A percentile compares a stretch with the other conserved stretches of the same genome.
Evolutionary conservation across 2,329 filamentous ascomycete species (phyloP).

Genomic region (Penicillium sp.): DNA sequence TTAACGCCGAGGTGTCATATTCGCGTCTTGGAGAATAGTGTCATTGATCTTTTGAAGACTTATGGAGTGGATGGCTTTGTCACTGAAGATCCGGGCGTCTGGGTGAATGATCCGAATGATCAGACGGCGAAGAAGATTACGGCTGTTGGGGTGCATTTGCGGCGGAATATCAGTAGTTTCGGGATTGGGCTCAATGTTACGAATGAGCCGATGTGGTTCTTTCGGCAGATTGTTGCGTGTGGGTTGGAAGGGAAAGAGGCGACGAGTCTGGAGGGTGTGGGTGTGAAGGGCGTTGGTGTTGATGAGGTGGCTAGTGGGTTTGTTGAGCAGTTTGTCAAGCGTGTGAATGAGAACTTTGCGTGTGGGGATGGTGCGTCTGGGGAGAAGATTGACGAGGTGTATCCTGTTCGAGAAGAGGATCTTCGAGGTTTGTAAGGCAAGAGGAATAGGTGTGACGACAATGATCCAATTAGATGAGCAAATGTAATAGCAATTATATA

Average conservation of each 20-base stretch:
- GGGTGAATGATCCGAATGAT: slow-evolving; percentile 48
- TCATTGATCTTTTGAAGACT: slow-evolving; percentile 59
- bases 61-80: slow-evolving; percentile 61
- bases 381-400: slow-evolving; percentile 40
- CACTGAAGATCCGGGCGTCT: slow-evolving; percentile 78
- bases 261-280: slow-evolving; percentile 65
- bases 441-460: neutral
- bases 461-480: neutral
- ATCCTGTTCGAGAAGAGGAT: slow-evolving; percentile 36
- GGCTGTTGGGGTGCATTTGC: slow-evolving; percentile 84
- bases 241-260: slow-evolving; percentile 74
- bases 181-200: slow-evolving; percentile 66
- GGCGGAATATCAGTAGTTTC: slow-evolving; percentile 76
- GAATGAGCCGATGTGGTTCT: slow-evolving; percentile 60
- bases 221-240: slow-evolving; percentile 77
- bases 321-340: slow-evolving; percentile 38
- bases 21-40: slow-evolving; percentile 68
- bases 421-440: neutral
- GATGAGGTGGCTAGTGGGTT: slow-evolving; percentile 40
- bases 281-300: slow-evolving; percentile 26
- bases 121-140: slow-evolving; percentile 64
- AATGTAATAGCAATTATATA: slow-evolving; percentile 11
- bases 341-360: slow-evolving; percentile 36
- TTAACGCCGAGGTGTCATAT: slow-evolving; percentile 74
- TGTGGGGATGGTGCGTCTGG: slow-evolving; percentile 27